Percentiles rank a stretch among this genome's conserved stretches.
These are phyloP conservation scores for Candida anglica DNA, from an alignment of 805 yeast species.

Conservation along the genomic window DNA sequence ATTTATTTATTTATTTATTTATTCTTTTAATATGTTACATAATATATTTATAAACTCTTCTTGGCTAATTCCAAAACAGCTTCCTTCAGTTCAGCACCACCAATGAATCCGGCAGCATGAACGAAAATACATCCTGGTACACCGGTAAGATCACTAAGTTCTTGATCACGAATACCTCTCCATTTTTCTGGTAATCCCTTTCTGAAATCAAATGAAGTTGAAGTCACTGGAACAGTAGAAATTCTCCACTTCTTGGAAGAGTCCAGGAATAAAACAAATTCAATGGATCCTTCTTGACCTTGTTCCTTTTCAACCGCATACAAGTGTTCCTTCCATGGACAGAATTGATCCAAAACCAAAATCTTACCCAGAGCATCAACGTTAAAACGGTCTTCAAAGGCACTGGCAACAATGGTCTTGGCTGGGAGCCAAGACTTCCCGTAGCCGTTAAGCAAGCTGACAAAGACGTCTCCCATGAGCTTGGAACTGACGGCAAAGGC, in stretches of 20 bases:
- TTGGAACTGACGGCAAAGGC: conserved; percentile 68
- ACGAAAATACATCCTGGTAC: conserved; percentile 84
- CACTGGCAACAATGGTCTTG: conserved; percentile 66
- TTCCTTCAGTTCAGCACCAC: conserved; percentile 82
- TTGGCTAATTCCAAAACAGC: conserved; percentile 75
- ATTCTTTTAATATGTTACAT: background rate
- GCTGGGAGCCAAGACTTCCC: conserved; percentile 94
- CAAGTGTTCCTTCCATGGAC: conserved; percentile 95
- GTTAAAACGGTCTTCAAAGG: conserved; percentile 57
- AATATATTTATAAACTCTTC: conserved; percentile 15
- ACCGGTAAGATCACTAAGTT: conserved; percentile 68
- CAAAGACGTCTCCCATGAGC: conserved; percentile 81
- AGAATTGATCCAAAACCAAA: conserved; percentile 66
- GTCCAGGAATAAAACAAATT: conserved; percentile 80
- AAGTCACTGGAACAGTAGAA: conserved; percentile 82
- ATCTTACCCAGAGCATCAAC: conserved; percentile 71
- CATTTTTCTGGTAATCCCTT: conserved; percentile 84
- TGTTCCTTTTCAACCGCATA: conserved; percentile 65
- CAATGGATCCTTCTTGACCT: conserved; percentile 49
- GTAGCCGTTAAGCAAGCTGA: conserved; percentile 58
- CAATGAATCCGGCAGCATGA: conserved; percentile 97
- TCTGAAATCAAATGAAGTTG: conserved; percentile 79
- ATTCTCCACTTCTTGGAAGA: conserved; percentile 75
- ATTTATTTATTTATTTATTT: background rate
- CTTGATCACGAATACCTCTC: conserved; percentile 95